Evolutionary conservation across 768 basidiomycete species (phyloP), one percentile per base, ranked within the genome.

Genomic region (Kockovaella imperatae): DNA sequence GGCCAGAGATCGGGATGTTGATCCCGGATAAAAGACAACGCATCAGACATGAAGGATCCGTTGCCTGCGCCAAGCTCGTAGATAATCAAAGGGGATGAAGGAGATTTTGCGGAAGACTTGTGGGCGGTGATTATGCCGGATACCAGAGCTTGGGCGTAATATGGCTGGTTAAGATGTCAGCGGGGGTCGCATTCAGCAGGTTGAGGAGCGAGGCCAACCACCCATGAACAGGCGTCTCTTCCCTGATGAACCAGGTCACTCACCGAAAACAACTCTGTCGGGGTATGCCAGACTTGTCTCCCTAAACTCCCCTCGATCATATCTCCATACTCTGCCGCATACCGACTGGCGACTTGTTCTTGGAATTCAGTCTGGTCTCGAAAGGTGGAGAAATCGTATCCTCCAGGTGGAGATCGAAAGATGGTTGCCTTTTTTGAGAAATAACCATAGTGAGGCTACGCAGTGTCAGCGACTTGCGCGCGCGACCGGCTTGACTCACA

Each of bases 41-140:
- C 81, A 67, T 96, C 84, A 71, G 79, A 73, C 25, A 93, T 91
- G 48, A 99, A 77, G 1, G 93, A 93, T 11, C 95, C 95, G 63
- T 99, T 99, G 34, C 95, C 95, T 2, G 90, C 95, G 29, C 95
- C 95, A 59, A 99, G 84, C 71, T 99, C 95, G 75, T 96, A 97
- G 44, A 99, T 83, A 54, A 86, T 80, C 56, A 97, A 82, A 69
- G 95, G 90, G 72, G 95, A 84, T 66, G 96, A 93, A 0, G 93
- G 93, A n/a, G n/a, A n/a, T 70, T 87, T 97, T 67, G 89, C 85
- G 66, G 90, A 89, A 54, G 90, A 78, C 62, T 95, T 80, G 72
- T 99, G 96, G 59, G 91, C 86, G 0, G 86, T 83, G 18, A 87
- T 83, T 26, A 97, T 78, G 63, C 87, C 93, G 48, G 83, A 81